These are phyloP conservation scores for Tricholoma bakamatsutake DNA, from an alignment of 768 basidiomycete species.

Conservation along the genomic window DNA sequence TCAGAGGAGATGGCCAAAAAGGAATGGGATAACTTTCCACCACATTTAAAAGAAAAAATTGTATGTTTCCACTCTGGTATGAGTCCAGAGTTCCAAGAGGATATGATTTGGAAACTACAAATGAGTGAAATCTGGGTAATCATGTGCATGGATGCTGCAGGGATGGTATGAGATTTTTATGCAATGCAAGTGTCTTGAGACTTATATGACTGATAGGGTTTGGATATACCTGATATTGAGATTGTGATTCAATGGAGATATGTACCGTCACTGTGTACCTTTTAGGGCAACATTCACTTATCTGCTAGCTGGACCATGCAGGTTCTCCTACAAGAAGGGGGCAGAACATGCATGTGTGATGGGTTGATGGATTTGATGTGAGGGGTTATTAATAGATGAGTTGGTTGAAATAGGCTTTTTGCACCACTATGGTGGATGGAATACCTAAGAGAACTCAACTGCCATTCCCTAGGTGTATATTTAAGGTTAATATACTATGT, in stretches of 20 bases:
- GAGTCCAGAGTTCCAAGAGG: conserved; percentile 5
- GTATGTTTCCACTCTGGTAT: conserved; percentile 18
- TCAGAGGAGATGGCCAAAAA: background rate
- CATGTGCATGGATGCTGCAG: conserved; percentile 11
- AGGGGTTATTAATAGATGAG: too few species aligned
- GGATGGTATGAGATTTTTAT: conserved; percentile 10
- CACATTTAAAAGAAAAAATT: background rate
- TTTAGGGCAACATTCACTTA: too few species aligned
- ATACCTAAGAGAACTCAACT: too few species aligned
- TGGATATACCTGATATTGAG: conserved; percentile 11
- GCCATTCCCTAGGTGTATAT: too few species aligned
- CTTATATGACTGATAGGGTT: conserved; percentile 2
- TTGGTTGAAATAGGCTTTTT: too few species aligned
- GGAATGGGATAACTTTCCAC: background rate
- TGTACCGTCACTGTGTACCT: conserved; percentile 7
- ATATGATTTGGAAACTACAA: conserved; percentile 3
- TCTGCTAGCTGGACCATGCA: too few species aligned
- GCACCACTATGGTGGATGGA: too few species aligned
- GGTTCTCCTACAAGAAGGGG: too few species aligned
- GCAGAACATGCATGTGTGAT: too few species aligned
- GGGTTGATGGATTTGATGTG: too few species aligned
- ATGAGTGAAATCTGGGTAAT: conserved; percentile 10
- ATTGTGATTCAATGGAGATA: conserved; percentile 13
- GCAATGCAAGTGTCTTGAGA: background rate
- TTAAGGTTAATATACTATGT: too few species aligned